These are phyloP conservation scores for Fusarium hainanense DNA, from an alignment of 2,329 filamentous ascomycete genomes.

Conservation along the genomic window DNA sequence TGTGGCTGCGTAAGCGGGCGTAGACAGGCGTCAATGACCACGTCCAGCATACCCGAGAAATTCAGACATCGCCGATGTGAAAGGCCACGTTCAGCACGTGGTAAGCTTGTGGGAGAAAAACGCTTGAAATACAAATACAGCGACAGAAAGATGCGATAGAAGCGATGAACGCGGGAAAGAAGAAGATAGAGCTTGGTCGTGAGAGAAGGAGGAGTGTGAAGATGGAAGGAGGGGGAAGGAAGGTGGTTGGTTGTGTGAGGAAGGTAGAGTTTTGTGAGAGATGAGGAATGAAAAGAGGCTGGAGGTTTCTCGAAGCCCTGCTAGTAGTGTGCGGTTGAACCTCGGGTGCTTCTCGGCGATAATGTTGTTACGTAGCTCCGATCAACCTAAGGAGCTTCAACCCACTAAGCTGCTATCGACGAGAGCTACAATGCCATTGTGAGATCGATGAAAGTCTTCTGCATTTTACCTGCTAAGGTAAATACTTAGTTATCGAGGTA, in stretches of 20 bases:
- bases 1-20: conserved; percentile 56
- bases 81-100: conserved; percentile 57
- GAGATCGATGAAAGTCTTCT: not conserved
- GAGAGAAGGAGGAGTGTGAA: conserved; percentile 20
- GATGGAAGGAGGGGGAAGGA: conserved; percentile 39
- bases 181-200: conserved; percentile 18
- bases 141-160: conserved; percentile 33
- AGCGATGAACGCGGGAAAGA: conserved; percentile 25
- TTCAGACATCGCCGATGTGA: conserved; percentile 64
- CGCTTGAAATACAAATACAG: conserved; percentile 39
- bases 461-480: not conserved
- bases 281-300: conserved; percentile 47
- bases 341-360: conserved; percentile 40
- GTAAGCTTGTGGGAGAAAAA: conserved; percentile 46
- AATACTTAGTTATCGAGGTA: not conserved
- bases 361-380: conserved; percentile 24
- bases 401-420: not conserved
- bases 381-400: not conserved
- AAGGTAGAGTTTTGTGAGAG: conserved; percentile 51
- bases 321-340: conserved; percentile 36
- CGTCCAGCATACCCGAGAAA: conserved; percentile 65
- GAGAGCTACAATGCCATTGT: not conserved
- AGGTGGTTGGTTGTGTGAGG: conserved; percentile 44
- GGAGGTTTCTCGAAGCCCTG: conserved; percentile 45
- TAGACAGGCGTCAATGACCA: conserved; percentile 45